Base-by-base conservation (phyloP, 1,139 yeast species). In the Zygosaccharomyces pseudobailii region DNA sequence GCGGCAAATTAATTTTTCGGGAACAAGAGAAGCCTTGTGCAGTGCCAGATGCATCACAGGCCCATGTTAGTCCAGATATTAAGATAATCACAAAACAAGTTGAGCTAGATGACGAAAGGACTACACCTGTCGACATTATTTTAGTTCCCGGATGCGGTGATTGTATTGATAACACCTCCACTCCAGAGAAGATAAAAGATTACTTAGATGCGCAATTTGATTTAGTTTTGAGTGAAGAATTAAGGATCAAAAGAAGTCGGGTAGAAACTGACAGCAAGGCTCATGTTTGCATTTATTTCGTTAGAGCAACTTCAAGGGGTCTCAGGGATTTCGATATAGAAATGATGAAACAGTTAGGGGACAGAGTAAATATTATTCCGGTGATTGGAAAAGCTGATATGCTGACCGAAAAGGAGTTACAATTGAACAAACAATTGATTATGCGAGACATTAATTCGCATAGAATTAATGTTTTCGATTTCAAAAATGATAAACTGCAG, bases 271-370 rank as follows among this genome's bases (percentile, higher is more conserved):
- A 84, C 62, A 74, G 75, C 21, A 68, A 88, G 52, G 78, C 84
- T 37, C 89, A 84, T 63, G 83, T 74, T 21, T 78, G 82, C 45
- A 59, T 83, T 36, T 80, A 81, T 58, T 80, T 83, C 55, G 68
- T 84, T 36, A 73, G 76, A 47, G 79, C 87, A 19, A 79, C 78
- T 1, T 75, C 79, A 24, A 78, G 74, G 55, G 82, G 82, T 20
- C 61, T 76, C 32, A 65, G 74, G 43, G 76, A 74, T 64, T 71
- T 65, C 42, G 74, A 71, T 51, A 69, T 80, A 32, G 70, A 69
- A 38, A 66, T 76, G 36, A 77, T 83, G 80, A 71, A 72, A 50
- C 65, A 60, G 38, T 66, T 83, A 22, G 70, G 80, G 5, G 62
- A 69, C 25, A 73, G 74, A 52, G 80, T 77, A 25, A 82, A 82